Conservation (phyloP, 2,329 filamentous ascomycete genomes). For the Neopestalotiopsis sp. region DNA sequence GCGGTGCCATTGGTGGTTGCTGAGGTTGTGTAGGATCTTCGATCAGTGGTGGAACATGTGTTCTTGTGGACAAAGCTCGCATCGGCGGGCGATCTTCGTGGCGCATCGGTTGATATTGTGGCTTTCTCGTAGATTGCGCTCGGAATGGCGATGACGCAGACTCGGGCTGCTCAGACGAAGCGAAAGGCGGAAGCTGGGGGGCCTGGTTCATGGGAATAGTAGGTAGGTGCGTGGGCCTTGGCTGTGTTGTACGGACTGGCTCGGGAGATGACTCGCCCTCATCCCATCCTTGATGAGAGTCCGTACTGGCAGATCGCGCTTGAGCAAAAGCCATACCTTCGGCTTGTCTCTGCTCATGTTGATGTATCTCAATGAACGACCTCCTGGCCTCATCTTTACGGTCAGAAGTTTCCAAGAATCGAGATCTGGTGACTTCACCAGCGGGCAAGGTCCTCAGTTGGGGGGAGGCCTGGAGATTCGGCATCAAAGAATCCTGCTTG, state of each 20-base stretch:
- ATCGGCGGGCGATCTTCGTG: slow-evolving; percentile 18
- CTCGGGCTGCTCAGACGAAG: neutral
- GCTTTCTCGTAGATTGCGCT: slow-evolving; percentile 16
- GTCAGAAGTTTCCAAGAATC: slow-evolving; percentile 40
- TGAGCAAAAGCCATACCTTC: slow-evolving; percentile 65
- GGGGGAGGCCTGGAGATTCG: slow-evolving; percentile 26
- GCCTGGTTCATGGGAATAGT: slow-evolving; percentile 16
- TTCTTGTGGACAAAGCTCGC: slow-evolving; percentile 20
- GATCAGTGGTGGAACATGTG: slow-evolving; percentile 15
- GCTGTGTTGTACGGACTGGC: slow-evolving; percentile 25
- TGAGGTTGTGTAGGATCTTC: slow-evolving; percentile 17
- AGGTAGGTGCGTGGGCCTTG: slow-evolving; percentile 19
- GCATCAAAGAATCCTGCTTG: slow-evolving; percentile 17
- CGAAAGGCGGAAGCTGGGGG: neutral
- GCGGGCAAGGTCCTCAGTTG: slow-evolving; percentile 36
- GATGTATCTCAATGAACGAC: slow-evolving; percentile 63
- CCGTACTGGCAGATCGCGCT: slow-evolving; percentile 44
- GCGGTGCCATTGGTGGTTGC: slow-evolving; percentile 24
- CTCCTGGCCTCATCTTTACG: slow-evolving; percentile 57
- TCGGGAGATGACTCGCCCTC: slow-evolving; percentile 35
- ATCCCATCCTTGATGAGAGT: slow-evolving; percentile 38
- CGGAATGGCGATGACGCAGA: slow-evolving; percentile 12
- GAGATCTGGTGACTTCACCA: slow-evolving; percentile 34
- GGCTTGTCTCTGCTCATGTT: slow-evolving; percentile 64
- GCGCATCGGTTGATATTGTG: neutral